Evolutionary conservation across 768 basidiomycete species (phyloP).

Genomic region (Guyanaporus albipodus): DNA sequence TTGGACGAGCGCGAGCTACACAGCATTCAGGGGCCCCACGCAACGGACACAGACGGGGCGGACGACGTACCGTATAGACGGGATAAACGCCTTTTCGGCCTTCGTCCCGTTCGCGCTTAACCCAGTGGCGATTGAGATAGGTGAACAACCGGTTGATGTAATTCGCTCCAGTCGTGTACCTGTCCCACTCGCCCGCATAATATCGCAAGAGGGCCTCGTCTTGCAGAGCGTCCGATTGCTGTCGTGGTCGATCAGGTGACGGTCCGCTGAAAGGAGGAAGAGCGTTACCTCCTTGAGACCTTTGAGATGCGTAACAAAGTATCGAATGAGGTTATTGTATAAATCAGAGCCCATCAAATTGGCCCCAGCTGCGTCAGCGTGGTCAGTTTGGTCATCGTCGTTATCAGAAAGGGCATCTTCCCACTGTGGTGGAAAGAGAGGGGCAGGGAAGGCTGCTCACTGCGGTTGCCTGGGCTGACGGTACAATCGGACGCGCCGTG

Average conservation of each 20-base stretch:
- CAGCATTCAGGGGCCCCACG: background rate
- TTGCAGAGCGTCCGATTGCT: slow-evolving; percentile 78
- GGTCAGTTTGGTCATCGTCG: slow-evolving; percentile 18
- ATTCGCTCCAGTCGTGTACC: slow-evolving; percentile 95
- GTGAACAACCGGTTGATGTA: slow-evolving; percentile 98
- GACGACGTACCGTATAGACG: slow-evolving; percentile 80
- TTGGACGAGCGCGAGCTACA: slow-evolving; percentile 87
- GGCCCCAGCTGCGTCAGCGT: slow-evolving; percentile 63
- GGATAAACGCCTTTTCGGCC: slow-evolving; percentile 92
- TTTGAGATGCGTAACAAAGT: slow-evolving; percentile 82
- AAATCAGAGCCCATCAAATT: slow-evolving; percentile 97
- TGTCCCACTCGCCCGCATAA: slow-evolving; percentile 91
- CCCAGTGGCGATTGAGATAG: slow-evolving; percentile 99
- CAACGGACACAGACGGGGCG: background rate
- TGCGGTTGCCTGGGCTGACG: slow-evolving; percentile 42
- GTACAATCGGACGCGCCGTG: slow-evolving; percentile 42
- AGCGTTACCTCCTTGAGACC: slow-evolving; percentile 54
- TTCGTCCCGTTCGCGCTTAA: slow-evolving; percentile 96
- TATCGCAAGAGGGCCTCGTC: slow-evolving; percentile 87
- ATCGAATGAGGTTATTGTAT: slow-evolving; percentile 90
- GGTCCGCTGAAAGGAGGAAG: slow-evolving; percentile 19
- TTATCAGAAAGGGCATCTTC: slow-evolving; percentile 25
- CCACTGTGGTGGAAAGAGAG: slow-evolving; percentile 13
- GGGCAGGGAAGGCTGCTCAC: slow-evolving; percentile 40
- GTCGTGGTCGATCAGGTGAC: slow-evolving; percentile 13